Percentiles rank a stretch among this genome's conserved stretches.
Conservation (phyloP, 1,284 basidiomycete genomes). For the Ceratobasidium papillatum region DNA sequence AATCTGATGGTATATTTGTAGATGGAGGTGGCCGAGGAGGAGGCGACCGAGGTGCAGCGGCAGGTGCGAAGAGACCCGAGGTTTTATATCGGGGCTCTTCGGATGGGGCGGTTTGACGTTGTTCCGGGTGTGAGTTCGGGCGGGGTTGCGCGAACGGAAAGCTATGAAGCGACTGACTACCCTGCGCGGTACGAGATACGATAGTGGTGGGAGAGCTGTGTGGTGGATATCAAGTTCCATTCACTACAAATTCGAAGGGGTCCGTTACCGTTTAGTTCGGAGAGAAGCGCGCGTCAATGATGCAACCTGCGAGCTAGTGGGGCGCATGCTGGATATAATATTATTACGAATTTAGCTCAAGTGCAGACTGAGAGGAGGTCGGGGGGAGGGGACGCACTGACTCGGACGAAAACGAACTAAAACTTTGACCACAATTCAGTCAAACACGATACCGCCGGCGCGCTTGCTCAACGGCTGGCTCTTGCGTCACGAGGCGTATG, state of each 20-base stretch:
- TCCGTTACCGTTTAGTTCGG: conserved; percentile 32
- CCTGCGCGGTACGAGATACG: conserved; percentile 22
- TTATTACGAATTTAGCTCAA: background rate
- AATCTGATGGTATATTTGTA: background rate
- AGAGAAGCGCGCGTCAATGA: conserved; percentile 36
- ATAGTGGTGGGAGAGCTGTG: conserved; percentile 14
- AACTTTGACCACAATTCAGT: conserved; percentile 17
- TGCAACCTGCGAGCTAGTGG: conserved; percentile 15
- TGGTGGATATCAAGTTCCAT: conserved; percentile 9
- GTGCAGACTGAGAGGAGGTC: background rate
- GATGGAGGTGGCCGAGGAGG: conserved; percentile 10
- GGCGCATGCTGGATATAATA: conserved; percentile 18
- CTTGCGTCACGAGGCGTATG: conserved; percentile 34
- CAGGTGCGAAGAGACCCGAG: conserved; percentile 36
- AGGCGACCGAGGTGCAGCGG: conserved; percentile 36
- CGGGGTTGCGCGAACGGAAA: conserved; percentile 26
- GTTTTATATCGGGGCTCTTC: conserved; percentile 37
- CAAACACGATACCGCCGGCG: conserved; percentile 40
- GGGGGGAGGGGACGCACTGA: conserved; percentile 14
- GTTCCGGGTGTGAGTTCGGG: conserved; percentile 23
- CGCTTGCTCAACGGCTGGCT: conserved; percentile 35
- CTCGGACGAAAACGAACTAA: background rate
- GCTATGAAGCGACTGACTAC: conserved; percentile 4
- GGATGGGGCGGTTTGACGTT: conserved; percentile 12
- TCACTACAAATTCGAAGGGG: conserved; percentile 40